A percentile compares a stretch with the other conserved stretches of the same genome.
Conservation (phyloP, 306 rosid species). For the Biancaea sappan region DNA sequence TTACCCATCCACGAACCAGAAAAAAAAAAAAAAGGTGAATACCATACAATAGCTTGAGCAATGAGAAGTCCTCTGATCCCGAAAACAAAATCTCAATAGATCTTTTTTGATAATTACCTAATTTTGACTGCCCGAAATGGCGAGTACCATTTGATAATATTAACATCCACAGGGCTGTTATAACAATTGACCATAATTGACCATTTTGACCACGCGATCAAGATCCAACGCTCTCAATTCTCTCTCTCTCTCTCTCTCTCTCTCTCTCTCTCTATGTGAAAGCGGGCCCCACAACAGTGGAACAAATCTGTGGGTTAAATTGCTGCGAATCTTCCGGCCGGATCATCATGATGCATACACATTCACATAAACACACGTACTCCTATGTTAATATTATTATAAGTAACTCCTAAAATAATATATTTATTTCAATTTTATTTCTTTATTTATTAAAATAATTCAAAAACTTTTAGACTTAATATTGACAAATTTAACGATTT, state of each 20-base stretch:
- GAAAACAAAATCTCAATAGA: constrained; percentile 50
- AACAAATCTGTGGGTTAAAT: constrained; percentile 42
- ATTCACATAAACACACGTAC: constrained; percentile 31
- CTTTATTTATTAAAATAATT: too few relatives aligned
- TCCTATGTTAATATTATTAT: not conserved
- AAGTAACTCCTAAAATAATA: too few relatives aligned
- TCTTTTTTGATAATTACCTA: constrained; percentile 57
- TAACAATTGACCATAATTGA: constrained; percentile 51
- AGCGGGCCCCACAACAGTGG: constrained; percentile 33
- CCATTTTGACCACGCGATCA: constrained; percentile 43
- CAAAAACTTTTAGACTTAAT: too few relatives aligned
- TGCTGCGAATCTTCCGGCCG: constrained; percentile 50
- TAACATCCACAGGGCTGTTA: not conserved
- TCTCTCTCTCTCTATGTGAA: not conserved
- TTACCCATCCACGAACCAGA: constrained; percentile 28
- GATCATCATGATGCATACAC: constrained; percentile 40
- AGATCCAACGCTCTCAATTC: constrained; percentile 45
- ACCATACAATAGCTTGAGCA: constrained; percentile 26
- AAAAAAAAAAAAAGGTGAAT: constrained; percentile 35
- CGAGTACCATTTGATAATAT: constrained; percentile 11
- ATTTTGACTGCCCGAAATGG: constrained; percentile 43
- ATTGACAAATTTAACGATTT: too few relatives aligned
- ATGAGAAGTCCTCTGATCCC: constrained; percentile 35
- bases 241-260: not conserved
- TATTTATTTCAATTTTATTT: too few relatives aligned